These are phyloP conservation scores for Fusarium liriodendri DNA, from an alignment of 2,329 filamentous ascomycete genomes.

Conservation along the genomic window DNA sequence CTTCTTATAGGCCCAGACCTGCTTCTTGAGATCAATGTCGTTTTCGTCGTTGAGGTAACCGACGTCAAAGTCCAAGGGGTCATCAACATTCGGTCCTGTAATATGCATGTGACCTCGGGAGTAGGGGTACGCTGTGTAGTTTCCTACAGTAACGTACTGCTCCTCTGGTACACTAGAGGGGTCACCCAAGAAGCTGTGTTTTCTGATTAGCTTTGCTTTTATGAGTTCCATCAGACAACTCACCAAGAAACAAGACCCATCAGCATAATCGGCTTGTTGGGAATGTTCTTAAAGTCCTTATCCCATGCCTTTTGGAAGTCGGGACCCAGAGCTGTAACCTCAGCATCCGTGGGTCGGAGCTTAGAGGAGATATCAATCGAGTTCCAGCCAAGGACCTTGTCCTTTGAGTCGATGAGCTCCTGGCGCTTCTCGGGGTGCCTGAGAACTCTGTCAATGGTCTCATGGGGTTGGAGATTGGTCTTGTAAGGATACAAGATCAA, in stretches of 20 bases:
- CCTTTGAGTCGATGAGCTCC: slow-evolving; percentile 59
- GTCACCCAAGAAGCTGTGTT: slow-evolving; percentile 54
- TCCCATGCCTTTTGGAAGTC: slow-evolving; percentile 67
- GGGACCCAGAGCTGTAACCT: slow-evolving; percentile 64
- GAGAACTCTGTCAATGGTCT: slow-evolving; percentile 63
- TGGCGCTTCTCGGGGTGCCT: slow-evolving; percentile 59
- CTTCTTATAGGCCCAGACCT: slow-evolving; percentile 74
- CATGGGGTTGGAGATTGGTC: slow-evolving; percentile 42
- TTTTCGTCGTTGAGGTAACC: slow-evolving; percentile 67
- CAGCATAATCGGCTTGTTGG: slow-evolving; percentile 61
- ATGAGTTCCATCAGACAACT: background rate
- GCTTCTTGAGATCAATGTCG: slow-evolving; percentile 70
- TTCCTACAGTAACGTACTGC: slow-evolving; percentile 66
- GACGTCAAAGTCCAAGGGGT: slow-evolving; percentile 65
- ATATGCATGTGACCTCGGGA: slow-evolving; percentile 73
- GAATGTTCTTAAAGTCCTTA: slow-evolving; percentile 57
- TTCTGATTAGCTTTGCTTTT: background rate
- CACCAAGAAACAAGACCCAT: slow-evolving; percentile 48
- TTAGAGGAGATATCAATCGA: slow-evolving; percentile 65
- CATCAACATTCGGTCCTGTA: slow-evolving; percentile 53
- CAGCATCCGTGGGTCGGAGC: slow-evolving; percentile 63
- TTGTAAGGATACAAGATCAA: slow-evolving; percentile 64
- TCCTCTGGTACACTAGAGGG: slow-evolving; percentile 49
- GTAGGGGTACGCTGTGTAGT: slow-evolving; percentile 59
- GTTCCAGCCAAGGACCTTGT: slow-evolving; percentile 68